phyloP scores from a whole-genome alignment of 345 rosid genomes.

The Anastatica hierochuntica region DNA sequence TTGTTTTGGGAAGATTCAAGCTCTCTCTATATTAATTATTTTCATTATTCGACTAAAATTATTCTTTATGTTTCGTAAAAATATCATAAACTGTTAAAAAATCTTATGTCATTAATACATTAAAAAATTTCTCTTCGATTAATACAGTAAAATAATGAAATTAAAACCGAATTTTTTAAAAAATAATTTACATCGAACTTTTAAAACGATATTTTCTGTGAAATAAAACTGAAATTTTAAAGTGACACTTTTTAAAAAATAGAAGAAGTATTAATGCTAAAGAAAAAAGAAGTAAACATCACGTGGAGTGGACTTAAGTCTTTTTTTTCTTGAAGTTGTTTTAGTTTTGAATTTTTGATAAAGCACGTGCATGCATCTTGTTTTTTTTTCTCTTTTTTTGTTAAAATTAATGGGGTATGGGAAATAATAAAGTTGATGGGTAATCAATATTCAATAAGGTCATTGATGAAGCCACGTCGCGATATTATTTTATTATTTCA shows the following conservation, averaged over 20 bases:
- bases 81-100: too few species aligned
- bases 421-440: neutral
- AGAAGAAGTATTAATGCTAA: neutral
- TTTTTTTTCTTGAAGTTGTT: neutral
- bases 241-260: too few species aligned
- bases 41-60: neutral
- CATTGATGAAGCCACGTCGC: slow-evolving; percentile 15
- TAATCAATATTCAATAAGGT: neutral
- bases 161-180: too few species aligned
- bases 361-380: slow-evolving; percentile 22
- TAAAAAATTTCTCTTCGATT: too few species aligned
- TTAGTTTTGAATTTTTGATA: slow-evolving; percentile 3
- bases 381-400: neutral
- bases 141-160: too few species aligned
- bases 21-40: neutral
- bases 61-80: too few species aligned
- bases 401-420: neutral
- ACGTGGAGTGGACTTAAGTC: slow-evolving; percentile 10
- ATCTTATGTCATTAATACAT: too few species aligned
- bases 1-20: neutral
- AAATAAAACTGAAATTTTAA: too few species aligned
- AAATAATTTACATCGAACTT: too few species aligned
- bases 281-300: neutral
- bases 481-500: neutral
- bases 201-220: too few species aligned